Evolutionary conservation across 305 asterid species (phyloP).

Genomic region (Andrographis paniculata): DNA sequence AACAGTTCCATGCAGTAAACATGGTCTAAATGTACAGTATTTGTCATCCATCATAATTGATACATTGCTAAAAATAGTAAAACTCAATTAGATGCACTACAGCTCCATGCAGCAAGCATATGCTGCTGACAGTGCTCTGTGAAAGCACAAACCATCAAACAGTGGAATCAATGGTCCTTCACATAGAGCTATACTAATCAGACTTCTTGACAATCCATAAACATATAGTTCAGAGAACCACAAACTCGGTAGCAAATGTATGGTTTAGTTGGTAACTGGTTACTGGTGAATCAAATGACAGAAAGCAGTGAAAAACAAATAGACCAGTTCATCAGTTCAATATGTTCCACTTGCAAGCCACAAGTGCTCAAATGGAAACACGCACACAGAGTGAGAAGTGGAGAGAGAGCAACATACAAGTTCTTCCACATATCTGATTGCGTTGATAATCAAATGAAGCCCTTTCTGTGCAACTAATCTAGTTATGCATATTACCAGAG

Average conservation of each 20-base stretch:
- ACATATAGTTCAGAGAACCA: background rate
- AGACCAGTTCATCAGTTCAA: too few relatives aligned
- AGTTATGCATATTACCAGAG: slow-evolving; percentile 74
- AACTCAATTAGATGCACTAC: slow-evolving; percentile 3
- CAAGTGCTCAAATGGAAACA: background rate
- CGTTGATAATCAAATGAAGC: slow-evolving; percentile 69
- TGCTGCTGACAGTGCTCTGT: background rate
- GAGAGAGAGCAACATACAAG: slow-evolving; percentile 42
- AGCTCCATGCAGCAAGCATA: slow-evolving; percentile 1
- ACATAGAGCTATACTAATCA: background rate
- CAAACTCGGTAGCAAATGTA: slow-evolving; percentile 2
- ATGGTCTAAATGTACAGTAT: too few relatives aligned
- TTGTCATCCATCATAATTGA: background rate
- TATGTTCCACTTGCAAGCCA: slow-evolving; percentile 2
- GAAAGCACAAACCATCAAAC: slow-evolving; percentile 7
- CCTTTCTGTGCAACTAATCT: slow-evolving; percentile 94
- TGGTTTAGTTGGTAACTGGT: background rate
- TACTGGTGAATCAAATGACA: background rate
- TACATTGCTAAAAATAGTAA: background rate
- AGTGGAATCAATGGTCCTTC: background rate
- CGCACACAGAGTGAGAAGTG: slow-evolving; percentile 19
- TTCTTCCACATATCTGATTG: slow-evolving; percentile 49
- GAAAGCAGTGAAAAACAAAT: slow-evolving; percentile 5
- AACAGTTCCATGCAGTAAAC: too few relatives aligned
- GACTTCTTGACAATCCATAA: background rate